Conservation (phyloP, 2,329 filamentous ascomycete species). For the Penicillium sp. region DNA sequence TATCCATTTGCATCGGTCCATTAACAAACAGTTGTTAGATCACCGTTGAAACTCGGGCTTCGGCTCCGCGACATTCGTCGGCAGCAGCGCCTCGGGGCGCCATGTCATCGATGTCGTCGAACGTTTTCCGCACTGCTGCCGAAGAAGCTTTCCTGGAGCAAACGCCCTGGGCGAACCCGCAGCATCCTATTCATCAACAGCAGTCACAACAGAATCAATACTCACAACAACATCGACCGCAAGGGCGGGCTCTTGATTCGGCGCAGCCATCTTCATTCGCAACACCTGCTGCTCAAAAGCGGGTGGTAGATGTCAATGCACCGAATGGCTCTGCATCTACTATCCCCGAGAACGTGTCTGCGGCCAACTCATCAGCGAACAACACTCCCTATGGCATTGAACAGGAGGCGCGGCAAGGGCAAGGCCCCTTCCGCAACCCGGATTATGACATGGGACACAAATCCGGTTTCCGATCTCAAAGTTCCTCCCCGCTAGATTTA, state of each 20-base stretch:
- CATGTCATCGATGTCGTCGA: conserved; percentile 36
- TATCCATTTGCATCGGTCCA: not conserved
- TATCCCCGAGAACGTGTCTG: conserved; percentile 44
- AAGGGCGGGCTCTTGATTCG: conserved; percentile 33
- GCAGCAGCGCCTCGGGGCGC: conserved; percentile 27
- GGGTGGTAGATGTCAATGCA: conserved; percentile 42
- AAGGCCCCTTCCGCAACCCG: conserved; percentile 28
- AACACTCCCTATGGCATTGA: conserved; percentile 46
- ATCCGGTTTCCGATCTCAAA: conserved; percentile 38
- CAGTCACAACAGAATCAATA: conserved; percentile 47
- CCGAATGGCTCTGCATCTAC: conserved; percentile 49
- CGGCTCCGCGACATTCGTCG: conserved; percentile 27
- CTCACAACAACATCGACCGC: conserved; percentile 39
- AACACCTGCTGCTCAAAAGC: conserved; percentile 47
- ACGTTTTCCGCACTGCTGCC: conserved; percentile 52
- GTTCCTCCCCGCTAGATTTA: conserved; percentile 40
- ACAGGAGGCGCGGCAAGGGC: conserved; percentile 27
- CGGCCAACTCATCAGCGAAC: conserved; percentile 42
- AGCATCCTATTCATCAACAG: conserved; percentile 67
- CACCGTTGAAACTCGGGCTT: conserved; percentile 27
- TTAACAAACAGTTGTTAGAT: conserved; percentile 26
- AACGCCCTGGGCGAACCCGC: conserved; percentile 89
- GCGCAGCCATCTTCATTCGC: conserved; percentile 37
- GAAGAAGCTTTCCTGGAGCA: conserved; percentile 86
- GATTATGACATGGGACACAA: conserved; percentile 37